These are phyloP conservation scores for Chaetoscypha palmicola DNA, from an alignment of 2,329 filamentous ascomycete genomes.

Conservation along the genomic window DNA sequence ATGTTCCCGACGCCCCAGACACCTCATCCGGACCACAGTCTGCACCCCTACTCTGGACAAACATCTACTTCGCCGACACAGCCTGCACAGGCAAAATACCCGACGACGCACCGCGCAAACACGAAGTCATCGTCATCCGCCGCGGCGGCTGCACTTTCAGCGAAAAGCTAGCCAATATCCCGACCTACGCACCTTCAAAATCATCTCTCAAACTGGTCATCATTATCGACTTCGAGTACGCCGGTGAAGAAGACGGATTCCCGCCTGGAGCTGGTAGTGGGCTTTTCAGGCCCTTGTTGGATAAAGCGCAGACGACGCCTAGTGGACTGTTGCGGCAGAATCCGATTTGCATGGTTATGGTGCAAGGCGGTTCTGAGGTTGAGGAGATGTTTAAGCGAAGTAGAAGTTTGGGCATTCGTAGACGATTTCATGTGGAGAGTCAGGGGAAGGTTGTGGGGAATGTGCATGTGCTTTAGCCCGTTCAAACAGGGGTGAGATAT, in stretches of 20 bases:
- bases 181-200: conserved; percentile 58
- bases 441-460: conserved; percentile 75
- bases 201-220: conserved; percentile 71
- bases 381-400: conserved; percentile 57
- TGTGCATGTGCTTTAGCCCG: conserved; percentile 60
- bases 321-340: conserved; percentile 37
- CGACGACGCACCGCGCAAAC: conserved; percentile 39
- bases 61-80: conserved; percentile 63
- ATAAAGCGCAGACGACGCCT: conserved; percentile 54
- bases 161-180: conserved; percentile 78
- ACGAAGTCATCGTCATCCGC: conserved; percentile 76
- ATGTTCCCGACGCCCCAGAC: conserved; percentile 39
- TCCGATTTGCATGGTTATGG: conserved; percentile 76
- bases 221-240: conserved; percentile 44
- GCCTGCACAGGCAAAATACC: conserved; percentile 53
- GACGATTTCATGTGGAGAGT: conserved; percentile 74
- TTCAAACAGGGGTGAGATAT: too few species aligned
- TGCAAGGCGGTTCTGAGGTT: conserved; percentile 61
- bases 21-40: conserved; percentile 29
- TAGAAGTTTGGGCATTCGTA: conserved; percentile 65
- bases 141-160: conserved; percentile 81
- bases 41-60: conserved; percentile 56
- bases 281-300: conserved; percentile 59
- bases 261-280: conserved; percentile 32
- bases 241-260: conserved; percentile 26